These are phyloP conservation scores for Melaleuca quinquenervia DNA, from an alignment of 345 rosid genomes.

Conservation along the genomic window DNA sequence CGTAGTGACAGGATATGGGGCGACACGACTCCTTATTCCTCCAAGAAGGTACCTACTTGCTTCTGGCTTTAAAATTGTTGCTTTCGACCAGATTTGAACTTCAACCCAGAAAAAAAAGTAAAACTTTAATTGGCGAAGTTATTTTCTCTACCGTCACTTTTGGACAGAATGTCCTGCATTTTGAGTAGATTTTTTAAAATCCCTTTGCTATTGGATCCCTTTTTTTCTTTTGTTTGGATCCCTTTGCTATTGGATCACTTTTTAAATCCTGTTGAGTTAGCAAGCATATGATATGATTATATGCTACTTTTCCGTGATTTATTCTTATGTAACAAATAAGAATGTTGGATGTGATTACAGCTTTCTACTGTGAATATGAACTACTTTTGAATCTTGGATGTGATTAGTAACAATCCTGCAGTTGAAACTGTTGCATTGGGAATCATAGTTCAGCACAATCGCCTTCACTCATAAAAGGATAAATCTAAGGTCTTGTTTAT, in stretches of 20 bases:
- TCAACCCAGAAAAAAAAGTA: neutral
- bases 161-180: neutral
- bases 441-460: neutral
- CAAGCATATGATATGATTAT: neutral
- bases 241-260: neutral
- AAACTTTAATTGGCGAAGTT: neutral
- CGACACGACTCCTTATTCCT: constrained; percentile 56
- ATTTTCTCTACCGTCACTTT: neutral
- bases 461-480: neutral
- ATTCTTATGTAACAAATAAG: neutral
- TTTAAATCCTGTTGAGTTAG: neutral
- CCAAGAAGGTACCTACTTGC: constrained; percentile 55
- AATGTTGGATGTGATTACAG: no score
- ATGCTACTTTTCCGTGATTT: neutral
- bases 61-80: neutral
- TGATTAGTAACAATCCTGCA: neutral
- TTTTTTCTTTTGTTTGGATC: neutral
- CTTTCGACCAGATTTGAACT: neutral
- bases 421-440: neutral
- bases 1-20: constrained; percentile 59
- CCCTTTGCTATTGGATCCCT: neutral
- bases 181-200: neutral
- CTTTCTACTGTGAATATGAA: neutral
- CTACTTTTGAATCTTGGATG: neutral
- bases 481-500: neutral